Conservation (phyloP, 495 filamentous ascomycete genomes). For the Penicillium odoratum region DNA sequence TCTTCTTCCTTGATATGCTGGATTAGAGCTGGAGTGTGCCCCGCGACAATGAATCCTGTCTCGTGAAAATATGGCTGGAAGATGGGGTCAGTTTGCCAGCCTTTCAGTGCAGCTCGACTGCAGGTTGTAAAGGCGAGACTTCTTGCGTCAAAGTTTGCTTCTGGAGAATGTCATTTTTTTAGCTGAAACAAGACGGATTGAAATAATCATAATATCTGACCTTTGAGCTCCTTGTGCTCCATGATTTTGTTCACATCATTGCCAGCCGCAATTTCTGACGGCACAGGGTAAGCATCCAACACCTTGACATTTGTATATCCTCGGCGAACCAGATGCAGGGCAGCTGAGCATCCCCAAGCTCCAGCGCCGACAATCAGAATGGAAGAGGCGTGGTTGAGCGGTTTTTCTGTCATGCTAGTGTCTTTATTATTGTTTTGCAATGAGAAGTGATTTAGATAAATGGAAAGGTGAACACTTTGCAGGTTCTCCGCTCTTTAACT, state of each 20-base stretch:
- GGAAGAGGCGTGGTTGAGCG: constrained; percentile 16
- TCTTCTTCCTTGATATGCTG: constrained; percentile 39
- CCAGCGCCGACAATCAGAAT: constrained; percentile 50
- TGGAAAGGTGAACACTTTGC: neutral
- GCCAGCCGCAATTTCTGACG: constrained; percentile 53
- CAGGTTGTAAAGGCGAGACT: constrained; percentile 39
- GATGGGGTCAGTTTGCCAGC: constrained; percentile 49
- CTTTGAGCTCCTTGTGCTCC: constrained; percentile 46
- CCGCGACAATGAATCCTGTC: constrained; percentile 49
- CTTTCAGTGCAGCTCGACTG: constrained; percentile 38
- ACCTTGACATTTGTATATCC: constrained; percentile 51
- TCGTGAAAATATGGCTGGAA: constrained; percentile 52
- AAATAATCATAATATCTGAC: constrained; percentile 18
- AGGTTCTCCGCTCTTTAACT: neutral
- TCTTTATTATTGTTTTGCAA: neutral
- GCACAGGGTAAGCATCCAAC: constrained; percentile 45
- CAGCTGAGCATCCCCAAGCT: constrained; percentile 53
- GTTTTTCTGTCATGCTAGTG: constrained; percentile 7
- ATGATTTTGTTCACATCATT: constrained; percentile 61
- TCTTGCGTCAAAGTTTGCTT: constrained; percentile 20
- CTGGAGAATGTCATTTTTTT: constrained; percentile 13
- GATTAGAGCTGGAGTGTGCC: constrained; percentile 33
- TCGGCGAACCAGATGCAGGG: constrained; percentile 50
- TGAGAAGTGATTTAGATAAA: neutral
- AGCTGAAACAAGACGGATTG: neutral